phyloP scores from a whole-genome alignment of 2,329 filamentous ascomycete species.

The Drechslera avenae region DNA sequence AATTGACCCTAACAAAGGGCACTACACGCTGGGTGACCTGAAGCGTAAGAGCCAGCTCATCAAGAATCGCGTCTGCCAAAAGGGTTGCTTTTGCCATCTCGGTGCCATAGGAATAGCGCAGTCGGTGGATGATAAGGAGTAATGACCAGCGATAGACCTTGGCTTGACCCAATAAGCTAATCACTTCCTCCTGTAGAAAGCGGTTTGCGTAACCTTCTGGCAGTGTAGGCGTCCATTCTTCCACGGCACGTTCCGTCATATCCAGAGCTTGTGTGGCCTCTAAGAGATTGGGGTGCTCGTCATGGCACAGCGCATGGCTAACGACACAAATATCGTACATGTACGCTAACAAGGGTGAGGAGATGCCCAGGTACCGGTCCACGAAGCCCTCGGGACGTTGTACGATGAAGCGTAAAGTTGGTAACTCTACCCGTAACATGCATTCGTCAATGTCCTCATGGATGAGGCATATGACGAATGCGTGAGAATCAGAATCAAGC shows the following conservation, averaged over 20 bases:
- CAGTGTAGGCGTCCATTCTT: constrained; percentile 5
- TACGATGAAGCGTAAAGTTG: constrained; percentile 2
- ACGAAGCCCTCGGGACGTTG: background rate
- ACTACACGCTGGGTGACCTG: constrained; percentile 1
- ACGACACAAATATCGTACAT: constrained; percentile 6
- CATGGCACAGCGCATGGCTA: background rate
- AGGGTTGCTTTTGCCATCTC: background rate
- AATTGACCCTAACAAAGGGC: background rate
- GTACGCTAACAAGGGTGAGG: constrained; percentile 4
- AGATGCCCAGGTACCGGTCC: constrained; percentile 10
- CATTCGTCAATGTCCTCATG: constrained; percentile 6
- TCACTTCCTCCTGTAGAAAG: constrained; percentile 9
- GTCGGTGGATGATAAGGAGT: constrained; percentile 9
- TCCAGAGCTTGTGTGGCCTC: background rate
- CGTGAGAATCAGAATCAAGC: constrained; percentile 2
- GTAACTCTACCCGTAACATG: constrained; percentile 2
- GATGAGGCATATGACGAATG: constrained; percentile 8
- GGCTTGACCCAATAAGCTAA: constrained; percentile 5
- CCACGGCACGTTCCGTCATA: constrained; percentile 1
- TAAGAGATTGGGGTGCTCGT: background rate
- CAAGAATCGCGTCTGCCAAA: constrained; percentile 7
- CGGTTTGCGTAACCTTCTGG: background rate
- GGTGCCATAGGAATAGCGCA: constrained; percentile 10
- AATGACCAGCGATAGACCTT: constrained; percentile 7
- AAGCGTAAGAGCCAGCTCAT: background rate